These are phyloP conservation scores for Cyclanthera cordifolia DNA, from an alignment of 306 rosid genomes.

Conservation along the genomic window DNA sequence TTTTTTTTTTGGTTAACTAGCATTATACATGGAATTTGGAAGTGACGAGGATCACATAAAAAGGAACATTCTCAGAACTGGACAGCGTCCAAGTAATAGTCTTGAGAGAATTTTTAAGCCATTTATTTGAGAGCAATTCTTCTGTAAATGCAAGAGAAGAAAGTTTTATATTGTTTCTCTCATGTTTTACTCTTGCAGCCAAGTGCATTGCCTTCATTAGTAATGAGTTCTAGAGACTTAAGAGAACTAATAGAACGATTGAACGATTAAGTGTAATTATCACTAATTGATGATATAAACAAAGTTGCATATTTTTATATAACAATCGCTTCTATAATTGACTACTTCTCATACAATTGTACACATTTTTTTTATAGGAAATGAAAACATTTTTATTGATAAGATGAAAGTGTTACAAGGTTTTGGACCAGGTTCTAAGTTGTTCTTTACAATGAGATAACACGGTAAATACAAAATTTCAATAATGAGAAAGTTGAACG, in stretches of 20 bases:
- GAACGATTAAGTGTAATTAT: not conserved
- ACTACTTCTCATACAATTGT: not conserved
- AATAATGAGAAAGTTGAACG: too few species aligned
- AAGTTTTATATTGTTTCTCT: not conserved
- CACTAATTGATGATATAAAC: not conserved
- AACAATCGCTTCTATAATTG: not conserved
- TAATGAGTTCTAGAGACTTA: not conserved
- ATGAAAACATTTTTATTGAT: too few species aligned
- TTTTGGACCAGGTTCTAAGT: too few species aligned
- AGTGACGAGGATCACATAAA: not conserved
- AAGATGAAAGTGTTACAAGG: too few species aligned
- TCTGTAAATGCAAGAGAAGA: not conserved
- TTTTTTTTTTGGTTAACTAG: not conserved
- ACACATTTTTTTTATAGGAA: too few species aligned
- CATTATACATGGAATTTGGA: not conserved
- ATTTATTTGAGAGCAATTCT: not conserved
- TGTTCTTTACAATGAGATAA: too few species aligned
- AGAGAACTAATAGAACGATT: not conserved
- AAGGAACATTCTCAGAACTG: not conserved
- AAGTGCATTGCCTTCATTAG: not conserved
- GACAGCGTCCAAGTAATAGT: not conserved
- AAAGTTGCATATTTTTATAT: not conserved
- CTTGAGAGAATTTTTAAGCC: not conserved
- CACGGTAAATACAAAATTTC: too few species aligned
- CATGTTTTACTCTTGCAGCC: not conserved